Base-by-base conservation (phyloP, 192 early-diverging fungal genomes). In the Coemansia umbellata region DNA sequence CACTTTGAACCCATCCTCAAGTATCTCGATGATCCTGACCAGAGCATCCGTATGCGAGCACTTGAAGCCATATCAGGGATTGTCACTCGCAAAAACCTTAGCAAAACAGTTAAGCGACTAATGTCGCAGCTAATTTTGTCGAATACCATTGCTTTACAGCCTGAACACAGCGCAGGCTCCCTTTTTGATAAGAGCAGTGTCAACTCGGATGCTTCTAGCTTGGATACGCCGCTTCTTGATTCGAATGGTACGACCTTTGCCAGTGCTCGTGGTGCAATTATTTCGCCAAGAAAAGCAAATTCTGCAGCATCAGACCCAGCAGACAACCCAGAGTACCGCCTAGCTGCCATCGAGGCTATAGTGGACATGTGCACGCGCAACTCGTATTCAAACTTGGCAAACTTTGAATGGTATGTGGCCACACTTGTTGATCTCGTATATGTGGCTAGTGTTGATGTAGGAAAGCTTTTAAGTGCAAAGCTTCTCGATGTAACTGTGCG, bases 401-500 rank as follows among this genome's bases (percentile, higher is more conserved):
- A 94, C 62, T 97, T 97, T 80, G 92, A 96, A 63, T 99, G 97
- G 97, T 96, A 96, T 57, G 80, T 97, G 28, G 78, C 82, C 2
- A 81, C 90, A 0, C 80, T 97, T 22, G 83, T 86, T 2, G 87
- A 88, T 39, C 77, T 97, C 8, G 87, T 87, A 0, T 83, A 88
- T 31, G 69, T 89, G 4, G 67, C 87, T 10, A 87, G 87, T 31
- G 87, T 92, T 2, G 85, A 83, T 53, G 89, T 90, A 5, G 92
- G 88, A 0, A 69, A 75, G 19, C 9, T 80, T n/a, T 47, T 96
- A 13, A 80, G 81, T 28, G 78, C 78, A 7, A 88, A 93, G 67
- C 60, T 97, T 6, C 84, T 96, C 67, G 94, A 97, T 79, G 87
- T 95, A 3, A 82, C 84, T 30, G 91, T 93, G 10, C 83, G 96